Conservation (phyloP, 768 basidiomycete genomes). For the Gymnopilus dilepis region DNA sequence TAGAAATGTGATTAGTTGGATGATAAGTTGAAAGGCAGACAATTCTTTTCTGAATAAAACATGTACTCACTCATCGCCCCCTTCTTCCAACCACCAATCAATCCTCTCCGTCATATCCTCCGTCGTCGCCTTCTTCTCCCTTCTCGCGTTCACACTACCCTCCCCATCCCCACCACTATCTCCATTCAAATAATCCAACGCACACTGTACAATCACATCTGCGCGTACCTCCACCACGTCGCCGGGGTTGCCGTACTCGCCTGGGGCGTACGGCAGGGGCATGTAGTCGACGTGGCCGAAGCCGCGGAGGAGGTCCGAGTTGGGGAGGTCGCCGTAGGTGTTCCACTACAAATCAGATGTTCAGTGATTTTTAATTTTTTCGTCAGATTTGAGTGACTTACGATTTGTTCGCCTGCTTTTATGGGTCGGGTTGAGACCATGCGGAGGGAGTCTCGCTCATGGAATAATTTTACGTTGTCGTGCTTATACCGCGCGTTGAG, state of each 20-base stretch:
- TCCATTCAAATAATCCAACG: constrained; percentile 28
- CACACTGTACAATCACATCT: constrained; percentile 60
- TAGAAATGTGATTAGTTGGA: neutral
- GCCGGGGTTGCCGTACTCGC: constrained; percentile 69
- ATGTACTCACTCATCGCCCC: constrained; percentile 80
- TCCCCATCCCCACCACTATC: constrained; percentile 12
- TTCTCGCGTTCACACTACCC: no score
- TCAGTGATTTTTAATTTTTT: constrained; percentile 10
- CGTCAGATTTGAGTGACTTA: constrained; percentile 41
- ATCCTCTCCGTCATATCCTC: constrained; percentile 61
- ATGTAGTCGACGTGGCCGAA: constrained; percentile 92
- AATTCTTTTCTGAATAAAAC: constrained; percentile 5
- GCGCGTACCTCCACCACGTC: constrained; percentile 82
- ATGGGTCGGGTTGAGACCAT: constrained; percentile 86
- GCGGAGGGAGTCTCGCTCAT: constrained; percentile 70
- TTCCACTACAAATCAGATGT: no score
- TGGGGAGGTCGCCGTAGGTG: constrained; percentile 93
- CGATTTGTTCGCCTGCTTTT: constrained; percentile 84
- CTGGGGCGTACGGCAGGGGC: constrained; percentile 45
- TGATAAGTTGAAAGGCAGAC: neutral
- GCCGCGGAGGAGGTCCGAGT: constrained; percentile 89
- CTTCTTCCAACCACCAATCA: constrained; percentile 93
- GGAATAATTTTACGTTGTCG: constrained; percentile 89
- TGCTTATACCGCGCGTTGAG: constrained; percentile 86
- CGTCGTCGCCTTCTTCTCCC: constrained; percentile 21